Evolutionary conservation across 2,329 filamentous ascomycete species (phyloP).

Genomic region (Fusarium sp.): DNA sequence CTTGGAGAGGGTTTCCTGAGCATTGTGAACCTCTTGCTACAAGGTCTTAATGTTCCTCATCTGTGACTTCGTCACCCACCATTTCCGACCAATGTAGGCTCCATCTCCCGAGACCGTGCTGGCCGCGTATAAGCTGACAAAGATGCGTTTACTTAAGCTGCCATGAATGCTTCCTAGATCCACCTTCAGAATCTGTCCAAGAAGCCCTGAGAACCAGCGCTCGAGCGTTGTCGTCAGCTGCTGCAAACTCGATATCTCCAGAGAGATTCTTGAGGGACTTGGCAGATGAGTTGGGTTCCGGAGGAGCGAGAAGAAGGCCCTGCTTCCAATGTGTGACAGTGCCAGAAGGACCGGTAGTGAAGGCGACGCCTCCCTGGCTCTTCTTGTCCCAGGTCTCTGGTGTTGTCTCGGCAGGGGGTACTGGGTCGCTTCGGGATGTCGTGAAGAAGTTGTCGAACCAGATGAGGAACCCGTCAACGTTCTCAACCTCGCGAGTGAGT

Average conservation of each 20-base stretch:
- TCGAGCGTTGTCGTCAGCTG: slow-evolving; percentile 76
- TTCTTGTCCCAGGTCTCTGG: slow-evolving; percentile 72
- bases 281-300: slow-evolving; percentile 61
- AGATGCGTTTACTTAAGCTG: slow-evolving; percentile 55
- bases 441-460: slow-evolving; percentile 98
- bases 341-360: slow-evolving; percentile 85
- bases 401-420: slow-evolving; percentile 65
- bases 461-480: slow-evolving; percentile 86
- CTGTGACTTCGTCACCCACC: slow-evolving; percentile 56
- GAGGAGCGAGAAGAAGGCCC: slow-evolving; percentile 78
- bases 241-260: slow-evolving; percentile 78
- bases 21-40: slow-evolving; percentile 87
- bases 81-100: not conserved
- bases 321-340: slow-evolving; percentile 93
- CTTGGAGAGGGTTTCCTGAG: slow-evolving; percentile 92
- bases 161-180: slow-evolving; percentile 63
- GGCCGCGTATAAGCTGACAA: not conserved
- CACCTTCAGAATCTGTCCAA: slow-evolving; percentile 66
- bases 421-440: slow-evolving; percentile 65
- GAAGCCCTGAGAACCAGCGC: slow-evolving; percentile 73
- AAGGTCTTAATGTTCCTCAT: slow-evolving; percentile 82
- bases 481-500: slow-evolving; percentile 71
- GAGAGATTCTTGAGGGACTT: slow-evolving; percentile 67
- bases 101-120: not conserved
- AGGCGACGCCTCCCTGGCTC: slow-evolving; percentile 75